A percentile compares a stretch with the other conserved stretches of the same genome.
These are phyloP conservation scores for Gillenia trifoliata DNA, from an alignment of 306 rosid species.

Conservation along the genomic window DNA sequence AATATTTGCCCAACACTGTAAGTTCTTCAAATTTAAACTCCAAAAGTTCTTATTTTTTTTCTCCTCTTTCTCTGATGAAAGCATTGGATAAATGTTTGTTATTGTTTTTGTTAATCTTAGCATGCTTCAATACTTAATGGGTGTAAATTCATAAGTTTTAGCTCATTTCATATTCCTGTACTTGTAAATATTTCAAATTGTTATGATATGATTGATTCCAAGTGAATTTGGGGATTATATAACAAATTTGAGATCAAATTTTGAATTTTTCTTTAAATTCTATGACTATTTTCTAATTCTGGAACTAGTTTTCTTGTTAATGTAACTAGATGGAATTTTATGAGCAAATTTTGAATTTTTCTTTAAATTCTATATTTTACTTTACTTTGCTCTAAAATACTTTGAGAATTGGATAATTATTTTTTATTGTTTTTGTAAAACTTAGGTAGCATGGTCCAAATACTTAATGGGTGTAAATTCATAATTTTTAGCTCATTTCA, in stretches of 20 bases:
- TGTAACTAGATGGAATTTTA: too few species aligned
- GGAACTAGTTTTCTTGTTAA: too few species aligned
- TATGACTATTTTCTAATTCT: too few species aligned
- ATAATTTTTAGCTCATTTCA: neutral
- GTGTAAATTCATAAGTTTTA: neutral
- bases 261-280: neutral
- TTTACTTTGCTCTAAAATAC: too few species aligned
- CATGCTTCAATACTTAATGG: neutral
- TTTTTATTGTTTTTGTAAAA: neutral
- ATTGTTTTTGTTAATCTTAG: neutral
- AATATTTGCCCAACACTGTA: too few species aligned
- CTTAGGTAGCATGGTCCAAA: neutral
- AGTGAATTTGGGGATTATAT: neutral
- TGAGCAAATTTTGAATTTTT: neutral
- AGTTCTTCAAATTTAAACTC: too few species aligned
- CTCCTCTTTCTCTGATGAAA: too few species aligned
- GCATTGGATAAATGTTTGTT: neutral
- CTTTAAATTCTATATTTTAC: neutral
- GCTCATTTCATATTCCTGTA: neutral
- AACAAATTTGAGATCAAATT: neutral
- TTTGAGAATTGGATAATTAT: neutral
- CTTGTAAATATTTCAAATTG: too few species aligned
- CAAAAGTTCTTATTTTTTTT: too few species aligned
- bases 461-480: neutral
- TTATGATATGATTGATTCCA: too few species aligned